These are phyloP conservation scores for Macrolepiota albuminosa DNA, from an alignment of 768 basidiomycete species.

Conservation along the genomic window DNA sequence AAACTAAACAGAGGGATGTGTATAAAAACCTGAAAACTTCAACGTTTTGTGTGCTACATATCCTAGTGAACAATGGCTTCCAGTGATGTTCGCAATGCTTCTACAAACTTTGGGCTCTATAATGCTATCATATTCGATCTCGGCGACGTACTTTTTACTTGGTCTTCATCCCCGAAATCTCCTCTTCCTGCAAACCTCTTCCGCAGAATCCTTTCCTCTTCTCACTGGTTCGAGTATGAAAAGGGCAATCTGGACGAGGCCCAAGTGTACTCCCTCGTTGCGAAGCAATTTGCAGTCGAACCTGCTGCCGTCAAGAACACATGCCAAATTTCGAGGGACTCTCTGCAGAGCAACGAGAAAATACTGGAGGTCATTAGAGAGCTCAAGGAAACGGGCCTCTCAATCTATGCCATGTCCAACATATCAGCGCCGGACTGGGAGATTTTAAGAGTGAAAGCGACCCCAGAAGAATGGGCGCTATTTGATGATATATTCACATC, in stretches of 20 bases:
- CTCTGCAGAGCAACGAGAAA: not conserved
- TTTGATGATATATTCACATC: not conserved
- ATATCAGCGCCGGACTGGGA: not conserved
- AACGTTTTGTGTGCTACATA: not conserved
- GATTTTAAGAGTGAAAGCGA: not conserved
- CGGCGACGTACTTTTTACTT: not conserved
- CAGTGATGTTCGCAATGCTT: not conserved
- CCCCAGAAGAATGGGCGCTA: not conserved
- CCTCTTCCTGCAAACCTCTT: not conserved
- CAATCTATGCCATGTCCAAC: not conserved
- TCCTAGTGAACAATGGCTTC: not conserved
- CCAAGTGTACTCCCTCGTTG: not conserved
- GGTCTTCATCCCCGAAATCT: not conserved
- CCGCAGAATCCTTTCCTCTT: not conserved
- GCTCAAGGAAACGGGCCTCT: not conserved
- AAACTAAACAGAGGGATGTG: not conserved
- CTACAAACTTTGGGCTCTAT: not conserved
- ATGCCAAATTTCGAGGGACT: not conserved
- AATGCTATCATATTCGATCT: not conserved
- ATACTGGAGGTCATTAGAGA: not conserved
- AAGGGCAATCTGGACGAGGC: not conserved
- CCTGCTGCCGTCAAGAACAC: not conserved
- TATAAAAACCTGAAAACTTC: not conserved
- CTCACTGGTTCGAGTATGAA: not conserved
- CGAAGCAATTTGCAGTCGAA: not conserved